A percentile compares a stretch with the other conserved stretches of the same genome.
These are phyloP conservation scores for Gamsiella multidivaricata DNA, from an alignment of 192 early-diverging fungal genomes.

Conservation along the genomic window DNA sequence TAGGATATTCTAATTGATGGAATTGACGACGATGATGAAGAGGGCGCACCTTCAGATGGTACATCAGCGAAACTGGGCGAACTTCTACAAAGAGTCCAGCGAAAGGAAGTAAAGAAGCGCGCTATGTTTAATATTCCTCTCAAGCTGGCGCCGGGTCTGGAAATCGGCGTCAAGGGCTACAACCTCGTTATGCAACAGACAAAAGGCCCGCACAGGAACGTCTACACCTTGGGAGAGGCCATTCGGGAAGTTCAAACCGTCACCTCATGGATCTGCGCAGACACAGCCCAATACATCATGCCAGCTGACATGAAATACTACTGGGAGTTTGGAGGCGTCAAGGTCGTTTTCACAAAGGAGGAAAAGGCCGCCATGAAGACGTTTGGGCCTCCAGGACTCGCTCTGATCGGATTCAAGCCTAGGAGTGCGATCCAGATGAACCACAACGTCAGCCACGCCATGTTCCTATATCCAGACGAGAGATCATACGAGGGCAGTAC, in stretches of 20 bases:
- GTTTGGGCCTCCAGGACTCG: conserved; percentile 71
- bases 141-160: conserved; percentile 66
- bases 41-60: conserved; percentile 6
- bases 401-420: conserved; percentile 80
- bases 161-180: conserved; percentile 77
- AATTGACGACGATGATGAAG: conserved; percentile 38
- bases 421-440: conserved; percentile 56
- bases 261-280: conserved; percentile 72
- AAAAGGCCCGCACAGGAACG: conserved; percentile 52
- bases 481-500: conserved; percentile 76
- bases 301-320: conserved; percentile 72
- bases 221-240: conserved; percentile 61
- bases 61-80: conserved; percentile 57
- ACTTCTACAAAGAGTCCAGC: conserved; percentile 62
- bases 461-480: conserved; percentile 85
- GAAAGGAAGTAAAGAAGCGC: conserved; percentile 73
- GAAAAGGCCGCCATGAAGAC: conserved; percentile 71
- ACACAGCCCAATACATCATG: conserved; percentile 62
- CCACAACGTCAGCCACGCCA: conserved; percentile 71
- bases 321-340: conserved; percentile 76
- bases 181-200: conserved; percentile 67
- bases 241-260: conserved; percentile 66
- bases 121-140: conserved; percentile 70
- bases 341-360: conserved; percentile 79
- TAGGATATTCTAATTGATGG: conserved; percentile 56